A percentile compares a stretch with the other conserved stretches of the same genome.
Evolutionary conservation across 1,139 yeast species (phyloP).

Genomic region (Ogataea hybrid): DNA sequence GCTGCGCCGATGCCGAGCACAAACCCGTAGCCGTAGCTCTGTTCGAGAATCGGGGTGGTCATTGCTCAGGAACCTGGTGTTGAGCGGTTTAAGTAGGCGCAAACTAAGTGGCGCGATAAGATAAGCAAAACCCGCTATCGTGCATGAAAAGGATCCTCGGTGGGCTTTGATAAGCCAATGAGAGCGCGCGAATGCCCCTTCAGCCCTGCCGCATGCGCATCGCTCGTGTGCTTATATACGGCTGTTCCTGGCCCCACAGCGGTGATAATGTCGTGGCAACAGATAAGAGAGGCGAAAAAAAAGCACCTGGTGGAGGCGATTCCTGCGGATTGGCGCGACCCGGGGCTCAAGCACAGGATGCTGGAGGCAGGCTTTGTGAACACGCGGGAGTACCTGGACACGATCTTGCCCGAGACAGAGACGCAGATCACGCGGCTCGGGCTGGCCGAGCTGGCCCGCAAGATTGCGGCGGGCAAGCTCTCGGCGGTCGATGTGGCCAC

Average conservation of each 20-base stretch:
- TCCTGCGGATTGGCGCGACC: conserved; percentile 28
- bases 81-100: neutral
- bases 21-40: conserved; percentile 63
- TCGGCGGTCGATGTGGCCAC: conserved; percentile 41
- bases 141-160: neutral
- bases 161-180: neutral
- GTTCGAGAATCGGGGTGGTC: neutral
- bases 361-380: conserved; percentile 16
- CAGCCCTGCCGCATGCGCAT: neutral
- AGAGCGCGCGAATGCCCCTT: neutral
- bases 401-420: conserved; percentile 27
- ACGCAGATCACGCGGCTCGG: conserved; percentile 16
- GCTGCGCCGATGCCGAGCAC: conserved; percentile 79
- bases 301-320: conserved; percentile 20
- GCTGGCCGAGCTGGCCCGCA: conserved; percentile 30
- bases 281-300: conserved; percentile 22
- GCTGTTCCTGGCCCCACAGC: neutral
- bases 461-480: conserved; percentile 31
- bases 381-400: conserved; percentile 19
- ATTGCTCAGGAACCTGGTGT: neutral
- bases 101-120: neutral
- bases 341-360: conserved; percentile 16
- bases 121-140: neutral
- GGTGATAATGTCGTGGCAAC: conserved; percentile 21
- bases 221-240: neutral